Evolutionary conservation across 371 early-diverging fungal species (phyloP).

Genomic region (Mucor circinelloides): DNA sequence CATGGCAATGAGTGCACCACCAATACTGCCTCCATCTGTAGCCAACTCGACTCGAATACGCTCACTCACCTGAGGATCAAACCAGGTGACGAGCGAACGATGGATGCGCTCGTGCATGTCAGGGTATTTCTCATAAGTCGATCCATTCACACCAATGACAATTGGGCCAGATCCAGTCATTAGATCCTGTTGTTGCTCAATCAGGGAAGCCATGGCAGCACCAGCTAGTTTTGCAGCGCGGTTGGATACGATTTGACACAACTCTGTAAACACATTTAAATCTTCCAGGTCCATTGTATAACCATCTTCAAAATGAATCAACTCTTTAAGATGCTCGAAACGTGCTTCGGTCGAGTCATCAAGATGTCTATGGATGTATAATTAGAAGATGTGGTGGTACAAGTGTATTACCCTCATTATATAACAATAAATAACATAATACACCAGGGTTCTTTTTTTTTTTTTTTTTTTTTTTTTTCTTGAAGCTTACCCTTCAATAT

Average conservation of each 20-base stretch:
- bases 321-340: constrained; percentile 17
- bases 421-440: not conserved
- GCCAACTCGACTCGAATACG: constrained; percentile 44
- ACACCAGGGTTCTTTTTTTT: not conserved
- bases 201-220: constrained; percentile 52
- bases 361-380: constrained; percentile 8
- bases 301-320: constrained; percentile 13
- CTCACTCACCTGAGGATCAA: constrained; percentile 26
- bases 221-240: constrained; percentile 88
- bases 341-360: constrained; percentile 7
- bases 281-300: constrained; percentile 16
- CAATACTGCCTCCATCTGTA: constrained; percentile 50
- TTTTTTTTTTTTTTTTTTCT: too few relatives aligned
- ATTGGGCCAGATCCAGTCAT: constrained; percentile 22
- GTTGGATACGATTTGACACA: constrained; percentile 80
- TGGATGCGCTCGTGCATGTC: constrained; percentile 43
- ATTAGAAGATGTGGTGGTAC: not conserved
- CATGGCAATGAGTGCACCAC: constrained; percentile 53
- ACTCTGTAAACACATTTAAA: constrained; percentile 33
- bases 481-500: constrained; percentile 38
- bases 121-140: constrained; percentile 51
- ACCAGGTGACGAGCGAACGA: constrained; percentile 36
- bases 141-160: constrained; percentile 78
- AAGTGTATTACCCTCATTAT: not conserved
- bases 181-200: constrained; percentile 56